Evolutionary conservation across 208 protist genomes (phyloP).

Genomic region (Angomonas ambiguus): DNA sequence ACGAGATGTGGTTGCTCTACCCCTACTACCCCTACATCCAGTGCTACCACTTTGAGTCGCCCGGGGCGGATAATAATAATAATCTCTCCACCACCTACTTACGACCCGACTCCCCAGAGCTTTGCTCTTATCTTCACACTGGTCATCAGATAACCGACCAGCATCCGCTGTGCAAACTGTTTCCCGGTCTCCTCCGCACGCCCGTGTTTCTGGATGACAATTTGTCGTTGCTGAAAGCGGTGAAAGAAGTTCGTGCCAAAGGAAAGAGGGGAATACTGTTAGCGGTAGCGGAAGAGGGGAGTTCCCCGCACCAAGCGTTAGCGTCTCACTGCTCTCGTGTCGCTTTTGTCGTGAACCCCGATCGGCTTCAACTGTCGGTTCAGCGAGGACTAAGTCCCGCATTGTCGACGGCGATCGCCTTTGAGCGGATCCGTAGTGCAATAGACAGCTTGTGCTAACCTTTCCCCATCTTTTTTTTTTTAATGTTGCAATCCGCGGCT

Average conservation of each 20-base stretch:
- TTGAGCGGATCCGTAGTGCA: constrained; percentile 53
- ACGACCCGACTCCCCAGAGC: background rate
- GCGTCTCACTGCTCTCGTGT: constrained; percentile 21
- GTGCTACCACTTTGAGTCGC: constrained; percentile 9
- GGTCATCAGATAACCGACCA: constrained; percentile 24
- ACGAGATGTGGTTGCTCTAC: constrained; percentile 67
- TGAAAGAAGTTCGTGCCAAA: constrained; percentile 19
- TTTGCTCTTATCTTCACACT: constrained; percentile 23
- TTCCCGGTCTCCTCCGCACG: constrained; percentile 14
- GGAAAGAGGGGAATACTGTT: constrained; percentile 53
- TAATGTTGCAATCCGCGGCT: too few species aligned
- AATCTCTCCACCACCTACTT: constrained; percentile 2
- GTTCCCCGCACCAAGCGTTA: constrained; percentile 39
- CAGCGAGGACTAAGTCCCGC: constrained; percentile 69
- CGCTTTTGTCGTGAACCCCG: constrained; percentile 38
- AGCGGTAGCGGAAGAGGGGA: constrained; percentile 61
- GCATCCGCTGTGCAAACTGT: constrained; percentile 34
- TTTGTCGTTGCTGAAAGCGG: constrained; percentile 19
- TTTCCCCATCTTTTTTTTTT: too few species aligned
- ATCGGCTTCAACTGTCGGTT: constrained; percentile 21
- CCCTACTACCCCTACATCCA: constrained; percentile 74
- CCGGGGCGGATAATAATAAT: background rate
- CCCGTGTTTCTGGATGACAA: constrained; percentile 58
- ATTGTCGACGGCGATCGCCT: constrained; percentile 50
- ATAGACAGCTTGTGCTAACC: background rate